Evolutionary conservation across 805 yeast genomes (phyloP).

Genomic region (Metschnikowia vanudenii): DNA sequence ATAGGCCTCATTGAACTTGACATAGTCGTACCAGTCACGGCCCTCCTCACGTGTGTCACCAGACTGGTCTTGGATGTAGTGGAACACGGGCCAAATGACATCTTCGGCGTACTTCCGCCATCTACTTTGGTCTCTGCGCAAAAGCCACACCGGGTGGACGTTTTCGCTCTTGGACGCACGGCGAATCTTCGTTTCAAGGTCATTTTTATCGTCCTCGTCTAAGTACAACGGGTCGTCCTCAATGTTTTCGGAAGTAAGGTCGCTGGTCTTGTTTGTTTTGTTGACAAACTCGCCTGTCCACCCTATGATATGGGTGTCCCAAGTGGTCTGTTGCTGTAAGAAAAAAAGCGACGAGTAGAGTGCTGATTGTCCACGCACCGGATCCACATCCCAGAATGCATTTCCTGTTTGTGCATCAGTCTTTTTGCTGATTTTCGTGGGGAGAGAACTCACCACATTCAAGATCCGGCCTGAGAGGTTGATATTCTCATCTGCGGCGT

Average conservation of each 20-base stretch:
- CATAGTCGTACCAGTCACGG: constrained; percentile 83
- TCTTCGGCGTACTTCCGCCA: constrained; percentile 93
- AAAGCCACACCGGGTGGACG: constrained; percentile 86
- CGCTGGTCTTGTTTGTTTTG: constrained; percentile 22
- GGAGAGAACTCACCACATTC: constrained; percentile 65
- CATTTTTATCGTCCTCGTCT: constrained; percentile 52
- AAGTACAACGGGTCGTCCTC: constrained; percentile 60
- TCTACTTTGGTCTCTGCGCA: constrained; percentile 70
- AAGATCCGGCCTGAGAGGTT: constrained; percentile 64
- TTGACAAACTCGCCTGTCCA: constrained; percentile 90
- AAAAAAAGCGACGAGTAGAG: constrained; percentile 71
- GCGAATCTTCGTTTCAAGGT: constrained; percentile 48
- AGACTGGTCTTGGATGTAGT: constrained; percentile 80
- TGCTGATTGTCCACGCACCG: constrained; percentile 81
- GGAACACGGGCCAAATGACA: constrained; percentile 91
- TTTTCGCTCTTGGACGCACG: constrained; percentile 46
- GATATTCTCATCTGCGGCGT: constrained; percentile 25
- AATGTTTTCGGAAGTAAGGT: constrained; percentile 28
- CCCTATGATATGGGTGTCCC: constrained; percentile 87
- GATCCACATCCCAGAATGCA: constrained; percentile 56
- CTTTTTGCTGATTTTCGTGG: constrained; percentile 54
- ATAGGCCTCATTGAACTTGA: constrained; percentile 85
- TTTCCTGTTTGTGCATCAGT: constrained; percentile 29
- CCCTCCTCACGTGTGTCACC: constrained; percentile 68
- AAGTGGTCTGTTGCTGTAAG: constrained; percentile 61